Percentiles rank a stretch among this genome's conserved stretches.
phyloP scores from a whole-genome alignment of 2,329 filamentous ascomycete species.

The Calycina marina region DNA sequence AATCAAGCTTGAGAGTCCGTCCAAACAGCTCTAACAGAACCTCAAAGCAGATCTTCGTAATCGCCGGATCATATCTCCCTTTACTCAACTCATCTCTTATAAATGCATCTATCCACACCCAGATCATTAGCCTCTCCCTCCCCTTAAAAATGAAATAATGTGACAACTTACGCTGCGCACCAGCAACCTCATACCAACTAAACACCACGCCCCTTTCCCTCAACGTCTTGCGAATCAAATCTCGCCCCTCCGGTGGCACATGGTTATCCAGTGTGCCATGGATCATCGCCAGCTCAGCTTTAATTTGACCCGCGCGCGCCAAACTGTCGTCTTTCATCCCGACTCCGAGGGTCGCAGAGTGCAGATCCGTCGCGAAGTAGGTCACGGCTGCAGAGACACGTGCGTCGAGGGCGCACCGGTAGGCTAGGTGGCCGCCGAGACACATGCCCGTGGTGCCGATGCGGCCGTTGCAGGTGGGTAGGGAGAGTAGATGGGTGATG shows the following conservation, averaged over 20 bases:
- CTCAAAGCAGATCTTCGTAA: constrained; percentile 81
- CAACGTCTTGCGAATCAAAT: constrained; percentile 70
- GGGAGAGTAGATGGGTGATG: constrained; percentile 54
- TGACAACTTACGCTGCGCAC: constrained; percentile 59
- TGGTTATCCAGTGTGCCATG: constrained; percentile 87
- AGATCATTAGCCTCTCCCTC: background rate
- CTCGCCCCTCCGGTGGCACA: constrained; percentile 68
- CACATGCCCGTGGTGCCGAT: constrained; percentile 83
- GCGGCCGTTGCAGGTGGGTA: constrained; percentile 66
- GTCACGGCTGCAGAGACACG: constrained; percentile 65
- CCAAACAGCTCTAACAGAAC: constrained; percentile 78
- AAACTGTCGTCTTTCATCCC: constrained; percentile 46
- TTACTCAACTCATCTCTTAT: constrained; percentile 87
- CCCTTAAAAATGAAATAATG: background rate
- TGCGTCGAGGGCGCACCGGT: constrained; percentile 56
- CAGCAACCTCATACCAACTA: constrained; percentile 80
- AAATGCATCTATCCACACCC: constrained; percentile 71
- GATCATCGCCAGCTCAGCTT: constrained; percentile 73
- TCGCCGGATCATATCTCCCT: constrained; percentile 80
- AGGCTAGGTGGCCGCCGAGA: constrained; percentile 76
- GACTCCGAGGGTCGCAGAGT: constrained; percentile 61
- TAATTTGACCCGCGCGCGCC: constrained; percentile 47
- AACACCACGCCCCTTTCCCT: constrained; percentile 62
- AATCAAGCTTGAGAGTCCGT: constrained; percentile 60
- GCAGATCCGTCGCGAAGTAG: constrained; percentile 90